Evolutionary conservation across 208 protist species (phyloP), one percentile per base, ranked within the genome.

Genomic region (Wallacemonas sp.): DNA sequence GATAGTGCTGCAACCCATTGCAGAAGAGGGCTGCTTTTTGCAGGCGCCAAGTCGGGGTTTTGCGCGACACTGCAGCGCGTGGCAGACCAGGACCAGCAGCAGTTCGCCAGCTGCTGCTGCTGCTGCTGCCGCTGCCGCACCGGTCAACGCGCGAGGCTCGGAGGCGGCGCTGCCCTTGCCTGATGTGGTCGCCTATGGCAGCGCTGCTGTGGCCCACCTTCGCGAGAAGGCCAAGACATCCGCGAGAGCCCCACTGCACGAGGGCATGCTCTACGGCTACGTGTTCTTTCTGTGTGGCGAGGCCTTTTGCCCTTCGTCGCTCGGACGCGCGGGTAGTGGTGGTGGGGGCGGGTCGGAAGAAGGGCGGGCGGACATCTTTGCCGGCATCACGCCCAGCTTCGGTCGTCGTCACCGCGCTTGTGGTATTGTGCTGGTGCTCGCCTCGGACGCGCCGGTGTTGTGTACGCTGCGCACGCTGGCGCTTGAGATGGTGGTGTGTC

Each of bases 11-110:
- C 69, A 69, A 38, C 72, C 81, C 11, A 57, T 89, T 11, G 67
- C 80, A 1, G 77, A 72, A 28, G 81, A 89, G 26, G 87, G 87
- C n/a, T 65, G 88, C 46, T 94, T 77, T 73, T 5, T 94, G 11
- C 69, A 85, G 28, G 71, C 91, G 18, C 85, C 88, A 3, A 82
- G 81, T 10, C 20, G 42, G 2, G 41, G 52, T 0, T 91, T 79
- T 66, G 61, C 74, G 29, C 65, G 64, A 42, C 71, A 63, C 65
- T 71, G 66, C 10, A 65, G 66, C 0, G 20, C n/a, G 1, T 52
- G 20, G 44, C 33, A 48, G 3, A 32, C 54, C 48, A n/a, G n/a
- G n/a, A n/a, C n/a, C n/a, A n/a, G n/a, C n/a, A n/a, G n/a, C n/a
- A n/a, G n/a, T n/a, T n/a, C n/a, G n/a, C n/a, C n/a, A n/a, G n/a